Evolutionary conservation across 2,329 filamentous ascomycete genomes (phyloP), one percentile per base, ranked within the genome.

Genomic region (Leptosphaerulina australis): DNA sequence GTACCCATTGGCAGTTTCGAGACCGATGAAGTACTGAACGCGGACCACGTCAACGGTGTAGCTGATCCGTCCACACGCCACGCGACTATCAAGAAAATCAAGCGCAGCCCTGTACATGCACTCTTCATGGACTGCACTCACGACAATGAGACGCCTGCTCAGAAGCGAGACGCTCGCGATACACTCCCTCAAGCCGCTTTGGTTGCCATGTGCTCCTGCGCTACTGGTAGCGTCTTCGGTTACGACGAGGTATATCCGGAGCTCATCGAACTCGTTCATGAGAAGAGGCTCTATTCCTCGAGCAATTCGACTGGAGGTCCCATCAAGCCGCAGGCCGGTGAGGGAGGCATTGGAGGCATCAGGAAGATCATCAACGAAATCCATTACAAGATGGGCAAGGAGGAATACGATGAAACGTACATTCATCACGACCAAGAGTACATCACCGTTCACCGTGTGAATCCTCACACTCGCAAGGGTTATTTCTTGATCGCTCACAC

Each of bases 61-160:
- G 18, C 44, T 12, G 35, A 21, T 22, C 21, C 33, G 3, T 26
- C 29, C 11, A 36, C 48, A 24, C 28, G 38, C 3, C 77, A 79
- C 26, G 88, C 93, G 63, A 83, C 89, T 14, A 81, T 96, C 59
- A 88, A 87, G 58, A 87, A 82, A 55, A 92, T 99, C 72, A 90
- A 90, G 59, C 87, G 88, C n/a, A 89, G 86, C 3, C 90, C 92
- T 3, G 88, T 97, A 0, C 92, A 96, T 59, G 94, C 93, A 0
- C 78, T 99, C 1, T 97, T 99, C 74, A 97, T 97, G 91, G 95
- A 99, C 71, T 99, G 95, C 74, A 99, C 95, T 0, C 94, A 99
- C 72, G 94, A 99, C 76, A 99, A 99, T 64, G 93, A 99, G 75
- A 88, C 91, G 2, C 94, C 94, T 0, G 90, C 93, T 0, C 93